Evolutionary conservation across 192 early-diverging fungal genomes (phyloP).

Genomic region (Backusella tarrabulga): DNA sequence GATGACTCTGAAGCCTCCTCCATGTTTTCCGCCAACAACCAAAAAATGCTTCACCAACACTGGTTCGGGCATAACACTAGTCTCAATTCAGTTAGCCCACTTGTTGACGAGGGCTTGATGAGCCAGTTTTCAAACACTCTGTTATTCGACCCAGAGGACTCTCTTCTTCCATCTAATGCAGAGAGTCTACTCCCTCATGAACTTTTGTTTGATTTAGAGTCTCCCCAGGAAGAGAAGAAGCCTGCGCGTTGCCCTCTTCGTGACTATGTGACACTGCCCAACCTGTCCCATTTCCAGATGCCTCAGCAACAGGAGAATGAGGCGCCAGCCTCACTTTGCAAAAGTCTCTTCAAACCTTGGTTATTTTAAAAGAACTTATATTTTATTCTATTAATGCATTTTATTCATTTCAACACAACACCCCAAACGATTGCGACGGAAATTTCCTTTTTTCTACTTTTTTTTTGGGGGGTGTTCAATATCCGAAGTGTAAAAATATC

Average conservation of each 20-base stretch:
- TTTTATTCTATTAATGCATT: background rate
- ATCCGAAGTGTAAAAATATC: background rate
- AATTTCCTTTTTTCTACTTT: conserved; percentile 1
- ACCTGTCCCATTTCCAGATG: background rate
- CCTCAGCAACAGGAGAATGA: conserved; percentile 10
- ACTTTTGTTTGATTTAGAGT: conserved; percentile 13
- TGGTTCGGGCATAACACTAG: background rate
- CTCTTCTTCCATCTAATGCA: conserved; percentile 10
- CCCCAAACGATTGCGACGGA: background rate
- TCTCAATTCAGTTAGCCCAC: background rate
- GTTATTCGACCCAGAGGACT: background rate
- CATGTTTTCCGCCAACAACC: background rate
- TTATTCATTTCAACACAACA: background rate
- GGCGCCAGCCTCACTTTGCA: background rate
- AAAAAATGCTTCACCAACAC: background rate
- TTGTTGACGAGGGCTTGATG: background rate
- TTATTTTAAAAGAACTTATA: background rate
- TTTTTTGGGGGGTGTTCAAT: background rate
- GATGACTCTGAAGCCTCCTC: background rate
- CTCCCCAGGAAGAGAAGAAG: background rate
- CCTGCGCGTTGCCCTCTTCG: conserved; percentile 9
- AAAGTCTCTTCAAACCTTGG: conserved; percentile 2
- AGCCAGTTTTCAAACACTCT: background rate
- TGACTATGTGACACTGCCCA: conserved; percentile 7
- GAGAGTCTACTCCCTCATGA: conserved; percentile 18